phyloP scores from a whole-genome alignment of 2,329 filamentous ascomycete species.

The Neofusicoccum cordaticola region DNA sequence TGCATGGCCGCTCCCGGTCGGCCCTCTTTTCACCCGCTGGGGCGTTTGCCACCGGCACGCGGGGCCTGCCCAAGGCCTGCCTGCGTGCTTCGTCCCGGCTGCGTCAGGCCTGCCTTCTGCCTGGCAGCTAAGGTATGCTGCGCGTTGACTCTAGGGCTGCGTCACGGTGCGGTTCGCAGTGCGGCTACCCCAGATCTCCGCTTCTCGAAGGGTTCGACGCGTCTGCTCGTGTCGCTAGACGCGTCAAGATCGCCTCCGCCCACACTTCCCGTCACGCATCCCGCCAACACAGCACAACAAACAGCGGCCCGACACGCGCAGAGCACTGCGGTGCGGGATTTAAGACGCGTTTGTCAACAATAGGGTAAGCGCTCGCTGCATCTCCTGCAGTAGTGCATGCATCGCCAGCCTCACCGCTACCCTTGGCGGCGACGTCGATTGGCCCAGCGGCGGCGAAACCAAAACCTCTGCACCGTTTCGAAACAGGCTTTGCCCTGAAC shows the following conservation, averaged over 20 bases:
- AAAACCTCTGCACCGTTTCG: background rate
- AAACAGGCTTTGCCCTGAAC: background rate
- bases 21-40: background rate
- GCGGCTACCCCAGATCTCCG: slow-evolving; percentile 11
- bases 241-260: slow-evolving; percentile 5
- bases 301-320: slow-evolving; percentile 5
- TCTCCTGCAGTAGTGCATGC: slow-evolving; percentile 11
- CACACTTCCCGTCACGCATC: background rate
- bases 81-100: too few relatives aligned
- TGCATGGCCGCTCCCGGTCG: background rate
- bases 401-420: slow-evolving; percentile 6
- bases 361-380: background rate
- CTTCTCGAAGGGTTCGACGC: slow-evolving; percentile 8
- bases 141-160: background rate
- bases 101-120: too few relatives aligned
- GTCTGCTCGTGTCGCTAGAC: background rate
- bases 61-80: too few relatives aligned
- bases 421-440: background rate
- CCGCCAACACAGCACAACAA: background rate
- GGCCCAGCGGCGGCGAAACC: background rate
- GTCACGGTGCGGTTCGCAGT: background rate
- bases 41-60: background rate
- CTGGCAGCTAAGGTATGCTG: background rate
- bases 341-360: slow-evolving; percentile 3
- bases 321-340: slow-evolving; percentile 11